Evolutionary conservation across 306 rosid genomes (phyloP), one percentile per base, ranked within the genome.

Genomic region (Rubus idaeus): DNA sequence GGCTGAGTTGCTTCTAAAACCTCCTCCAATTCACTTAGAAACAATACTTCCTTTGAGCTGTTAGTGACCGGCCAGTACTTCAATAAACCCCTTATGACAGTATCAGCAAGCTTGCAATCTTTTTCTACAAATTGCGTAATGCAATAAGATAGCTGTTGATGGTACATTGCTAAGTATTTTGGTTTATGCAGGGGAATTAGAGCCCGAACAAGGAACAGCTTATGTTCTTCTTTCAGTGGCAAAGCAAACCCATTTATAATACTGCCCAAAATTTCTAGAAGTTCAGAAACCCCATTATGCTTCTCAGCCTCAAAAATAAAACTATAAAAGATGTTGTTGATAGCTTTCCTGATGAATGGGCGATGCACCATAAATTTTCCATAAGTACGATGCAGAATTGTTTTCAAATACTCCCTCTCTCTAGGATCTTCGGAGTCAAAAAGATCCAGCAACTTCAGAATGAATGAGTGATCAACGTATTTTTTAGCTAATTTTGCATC

Each of bases 61-160:
- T 88, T 92, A 56, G 97, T 92, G 81, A 92, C 83, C 1, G 97
- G 97, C 97, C 97, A 92, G 86, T 90, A 92, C 90, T 92, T 92
- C 81, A 90, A 73, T 39, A 92, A 84, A 73, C 97, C 93, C 88
- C 96, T 84, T 65, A 90, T 88, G 66, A 92, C 88, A 37, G 93
- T 86, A 82, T 92, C 97, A 35, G 97, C 90, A 86, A 92, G 96
- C 81, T 92, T 92, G 87, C 90, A 90, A 70, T 90, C 97, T 79
- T 92, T 92, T 83, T 92, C 97, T 47, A 88, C 97, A 86, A 90
- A 92, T 68, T 90, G 96, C 3, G 85, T 84, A 75, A 90, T 87
- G 84, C 93, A 88, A 80, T 90, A 90, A 18, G 92, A 90, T 71
- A 92, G 80, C 73, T 87, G 96, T 68, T 90, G 96, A 80, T 92